These are phyloP conservation scores for Dichotomocladium elegans DNA, from an alignment of 371 early-diverging fungal species.

Conservation along the genomic window DNA sequence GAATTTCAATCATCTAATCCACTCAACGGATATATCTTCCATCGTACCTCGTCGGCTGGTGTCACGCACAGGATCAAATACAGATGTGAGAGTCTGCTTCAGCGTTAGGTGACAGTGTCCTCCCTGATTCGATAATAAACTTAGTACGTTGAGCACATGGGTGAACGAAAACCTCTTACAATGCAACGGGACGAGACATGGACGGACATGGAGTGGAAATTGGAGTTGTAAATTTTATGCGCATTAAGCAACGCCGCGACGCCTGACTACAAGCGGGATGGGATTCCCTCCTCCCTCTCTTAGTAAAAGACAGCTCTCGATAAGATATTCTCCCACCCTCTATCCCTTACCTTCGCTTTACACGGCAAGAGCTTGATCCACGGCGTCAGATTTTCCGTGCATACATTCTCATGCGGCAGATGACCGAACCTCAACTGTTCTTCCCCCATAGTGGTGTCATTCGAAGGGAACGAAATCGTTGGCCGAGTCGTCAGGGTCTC, in stretches of 20 bases:
- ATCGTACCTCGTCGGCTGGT: constrained; percentile 48
- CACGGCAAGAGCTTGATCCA: constrained; percentile 96
- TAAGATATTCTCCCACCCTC: not conserved
- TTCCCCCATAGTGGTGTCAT: constrained; percentile 6
- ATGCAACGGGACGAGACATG: constrained; percentile 56
- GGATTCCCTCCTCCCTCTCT: too few species aligned
- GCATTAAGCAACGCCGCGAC: constrained; percentile 83
- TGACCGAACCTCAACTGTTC: constrained; percentile 67
- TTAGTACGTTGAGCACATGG: too few species aligned
- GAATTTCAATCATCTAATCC: not conserved
- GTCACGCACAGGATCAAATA: constrained; percentile 69
- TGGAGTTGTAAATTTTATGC: constrained; percentile 82
- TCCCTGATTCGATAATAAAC: constrained; percentile 17
- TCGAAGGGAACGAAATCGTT: constrained; percentile 53
- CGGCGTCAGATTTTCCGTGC: constrained; percentile 97
- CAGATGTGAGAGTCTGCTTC: constrained; percentile 65
- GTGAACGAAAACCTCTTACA: constrained; percentile 24
- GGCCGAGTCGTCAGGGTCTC: constrained; percentile 75
- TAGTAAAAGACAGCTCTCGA: not conserved
- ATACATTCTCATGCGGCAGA: constrained; percentile 89
- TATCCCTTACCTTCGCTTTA: constrained; percentile 62
- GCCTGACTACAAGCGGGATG: constrained; percentile 69
- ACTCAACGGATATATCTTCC: not conserved
- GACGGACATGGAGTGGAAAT: constrained; percentile 87
- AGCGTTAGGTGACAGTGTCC: constrained; percentile 32